A percentile compares a stretch with the other conserved stretches of the same genome.
phyloP scores from a whole-genome alignment of 306 rosid genomes.

The Ziziphus jujuba region DNA sequence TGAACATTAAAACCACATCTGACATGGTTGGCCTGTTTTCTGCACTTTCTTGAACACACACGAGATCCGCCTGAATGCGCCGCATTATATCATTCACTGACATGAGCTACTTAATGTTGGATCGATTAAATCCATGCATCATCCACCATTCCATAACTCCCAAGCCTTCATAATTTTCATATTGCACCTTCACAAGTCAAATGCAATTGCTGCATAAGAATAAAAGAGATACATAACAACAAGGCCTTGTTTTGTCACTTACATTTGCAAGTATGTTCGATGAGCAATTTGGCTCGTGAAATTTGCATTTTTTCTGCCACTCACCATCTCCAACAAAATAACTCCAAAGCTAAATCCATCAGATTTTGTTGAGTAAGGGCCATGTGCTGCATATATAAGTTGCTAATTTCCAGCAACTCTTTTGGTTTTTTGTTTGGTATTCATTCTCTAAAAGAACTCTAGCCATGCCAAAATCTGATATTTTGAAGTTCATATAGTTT shows the following conservation, averaged over 20 bases:
- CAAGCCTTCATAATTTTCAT: slow-evolving; percentile 9
- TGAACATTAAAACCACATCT: no score
- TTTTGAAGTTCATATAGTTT: slow-evolving; percentile 14
- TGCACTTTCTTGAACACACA: slow-evolving; percentile 15
- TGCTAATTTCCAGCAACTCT: slow-evolving; percentile 19
- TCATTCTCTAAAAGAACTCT: slow-evolving; percentile 7
- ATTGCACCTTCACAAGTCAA: neutral
- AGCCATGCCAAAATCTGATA: slow-evolving; percentile 22
- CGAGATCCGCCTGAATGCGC: slow-evolving; percentile 7
- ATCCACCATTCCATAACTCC: slow-evolving; percentile 13
- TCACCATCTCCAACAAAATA: slow-evolving; percentile 10
- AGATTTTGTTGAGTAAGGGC: slow-evolving; percentile 19
- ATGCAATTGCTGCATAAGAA: no score
- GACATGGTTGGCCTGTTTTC: slow-evolving; percentile 17
- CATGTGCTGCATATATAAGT: slow-evolving; percentile 13
- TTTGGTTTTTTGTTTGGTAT: slow-evolving; percentile 6
- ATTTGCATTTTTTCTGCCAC: slow-evolving; percentile 16
- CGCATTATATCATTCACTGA: neutral
- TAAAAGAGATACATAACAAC: neutral
- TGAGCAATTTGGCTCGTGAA: neutral
- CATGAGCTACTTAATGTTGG: slow-evolving; percentile 13
- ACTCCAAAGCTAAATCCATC: slow-evolving; percentile 23
- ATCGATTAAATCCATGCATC: slow-evolving; percentile 20
- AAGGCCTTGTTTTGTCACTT: neutral
- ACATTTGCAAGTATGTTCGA: slow-evolving; percentile 17